phyloP scores from a whole-genome alignment of 2,329 filamentous ascomycete genomes.

The Venturia aucupariae region DNA sequence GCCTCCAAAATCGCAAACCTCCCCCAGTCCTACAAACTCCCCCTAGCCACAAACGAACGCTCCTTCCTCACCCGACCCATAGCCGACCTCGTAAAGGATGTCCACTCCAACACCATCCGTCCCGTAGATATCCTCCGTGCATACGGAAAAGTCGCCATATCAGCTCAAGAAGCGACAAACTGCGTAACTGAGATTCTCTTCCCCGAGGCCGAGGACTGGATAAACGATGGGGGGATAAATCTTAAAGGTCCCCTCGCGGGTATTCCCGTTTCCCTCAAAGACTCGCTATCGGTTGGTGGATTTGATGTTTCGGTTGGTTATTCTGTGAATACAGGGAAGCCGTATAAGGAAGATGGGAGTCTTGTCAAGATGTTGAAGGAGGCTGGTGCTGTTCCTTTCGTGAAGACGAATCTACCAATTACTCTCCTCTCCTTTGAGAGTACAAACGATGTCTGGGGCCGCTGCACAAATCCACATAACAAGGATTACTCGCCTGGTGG shows the following conservation, averaged over 20 bases:
- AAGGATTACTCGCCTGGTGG: conserved; percentile 78
- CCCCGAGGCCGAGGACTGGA: conserved; percentile 66
- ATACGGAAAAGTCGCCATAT: conserved; percentile 78
- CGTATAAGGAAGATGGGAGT: conserved; percentile 56
- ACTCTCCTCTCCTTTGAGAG: conserved; percentile 83
- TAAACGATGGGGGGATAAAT: conserved; percentile 50
- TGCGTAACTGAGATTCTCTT: conserved; percentile 84
- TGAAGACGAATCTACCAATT: conserved; percentile 84
- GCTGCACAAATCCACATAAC: conserved; percentile 74
- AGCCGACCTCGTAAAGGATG: conserved; percentile 64
- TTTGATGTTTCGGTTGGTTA: conserved; percentile 80
- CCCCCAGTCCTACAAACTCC: conserved; percentile 52
- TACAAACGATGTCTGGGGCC: conserved; percentile 71
- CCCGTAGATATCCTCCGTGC: conserved; percentile 69
- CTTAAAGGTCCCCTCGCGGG: conserved; percentile 75
- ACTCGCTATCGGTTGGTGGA: conserved; percentile 63
- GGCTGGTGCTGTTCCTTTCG: conserved; percentile 71
- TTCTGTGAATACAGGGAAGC: conserved; percentile 61
- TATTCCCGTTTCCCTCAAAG: conserved; percentile 80
- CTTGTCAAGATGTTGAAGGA: conserved; percentile 50
- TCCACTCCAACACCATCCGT: conserved; percentile 57
- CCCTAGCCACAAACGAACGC: conserved; percentile 56
- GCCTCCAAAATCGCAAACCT: conserved; percentile 59
- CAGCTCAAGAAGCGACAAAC: conserved; percentile 79
- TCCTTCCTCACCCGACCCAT: conserved; percentile 65